phyloP scores from a whole-genome alignment of 2,329 filamentous ascomycete species.

The Sporothrix euskadiensis region DNA sequence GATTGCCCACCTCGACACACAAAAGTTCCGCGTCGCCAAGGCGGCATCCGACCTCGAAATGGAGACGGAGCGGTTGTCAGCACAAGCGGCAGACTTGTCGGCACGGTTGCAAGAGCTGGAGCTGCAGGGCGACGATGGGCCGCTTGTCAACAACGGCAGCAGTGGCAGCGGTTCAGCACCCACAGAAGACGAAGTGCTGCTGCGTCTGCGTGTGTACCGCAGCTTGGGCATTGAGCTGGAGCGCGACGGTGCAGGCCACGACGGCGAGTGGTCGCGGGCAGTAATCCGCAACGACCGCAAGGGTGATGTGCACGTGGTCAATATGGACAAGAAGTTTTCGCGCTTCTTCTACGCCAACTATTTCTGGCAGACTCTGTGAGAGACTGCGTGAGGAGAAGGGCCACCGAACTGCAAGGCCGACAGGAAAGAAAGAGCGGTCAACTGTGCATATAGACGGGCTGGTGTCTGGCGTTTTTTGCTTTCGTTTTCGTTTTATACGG shows the following conservation, averaged over 20 bases:
- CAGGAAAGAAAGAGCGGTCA: neutral
- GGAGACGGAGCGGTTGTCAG: slow-evolving; percentile 87
- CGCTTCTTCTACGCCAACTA: slow-evolving; percentile 92
- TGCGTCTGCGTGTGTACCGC: slow-evolving; percentile 88
- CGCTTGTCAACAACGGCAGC: slow-evolving; percentile 22
- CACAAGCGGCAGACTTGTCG: slow-evolving; percentile 73
- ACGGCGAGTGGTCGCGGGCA: slow-evolving; percentile 82
- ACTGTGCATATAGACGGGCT: slow-evolving; percentile 10
- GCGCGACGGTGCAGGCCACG: slow-evolving; percentile 60
- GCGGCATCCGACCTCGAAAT: slow-evolving; percentile 85
- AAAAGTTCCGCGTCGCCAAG: slow-evolving; percentile 95
- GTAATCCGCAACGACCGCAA: slow-evolving; percentile 81
- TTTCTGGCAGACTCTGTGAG: slow-evolving; percentile 84
- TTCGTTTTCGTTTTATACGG: neutral
- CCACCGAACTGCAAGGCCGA: too few species aligned
- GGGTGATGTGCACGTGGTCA: slow-evolving; percentile 92
- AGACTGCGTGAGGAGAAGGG: neutral
- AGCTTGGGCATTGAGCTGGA: slow-evolving; percentile 89
- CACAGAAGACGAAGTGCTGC: slow-evolving; percentile 63
- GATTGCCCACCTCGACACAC: slow-evolving; percentile 84
- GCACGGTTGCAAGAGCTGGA: slow-evolving; percentile 80
- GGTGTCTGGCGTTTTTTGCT: slow-evolving; percentile 24
- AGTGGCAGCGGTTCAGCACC: slow-evolving; percentile 38
- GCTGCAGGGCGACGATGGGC: slow-evolving; percentile 79
- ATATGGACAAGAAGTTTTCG: slow-evolving; percentile 89